Evolutionary conservation across 2,329 filamentous ascomycete species (phyloP), one percentile per base, ranked within the genome.

Genomic region (Colletotrichum lentis): DNA sequence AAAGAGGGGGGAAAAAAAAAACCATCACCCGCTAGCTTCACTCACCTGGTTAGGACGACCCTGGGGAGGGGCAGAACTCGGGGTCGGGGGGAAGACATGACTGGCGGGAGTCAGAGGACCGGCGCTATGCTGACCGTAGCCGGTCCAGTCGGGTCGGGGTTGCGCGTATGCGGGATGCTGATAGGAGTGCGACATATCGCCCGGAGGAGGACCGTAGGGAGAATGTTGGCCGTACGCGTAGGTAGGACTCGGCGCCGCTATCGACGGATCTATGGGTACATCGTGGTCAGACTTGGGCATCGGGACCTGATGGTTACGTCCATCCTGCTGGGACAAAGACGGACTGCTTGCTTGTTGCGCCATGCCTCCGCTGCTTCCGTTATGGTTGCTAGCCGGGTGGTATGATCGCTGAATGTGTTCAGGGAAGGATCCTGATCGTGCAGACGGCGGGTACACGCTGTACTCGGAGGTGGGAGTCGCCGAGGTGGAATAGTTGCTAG

Each of bases 251-350:
- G 93, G 92, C 76, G 92, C 90, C 81, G 94, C 92, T 80, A 97
- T 97, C 80, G 94, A 96, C 77, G 94, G 94, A 96, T 97, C 95
- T 97, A 97, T 94, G 91, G 93, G 93, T 85, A 96, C 89, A 90
- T 93, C 91, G 88, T 87, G 88, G 93, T 97, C 92, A 97, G 94
- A 96, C 83, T 93, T 94, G 83, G 90, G 87, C 86, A 88, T 85
- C 80, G 87, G 85, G 84, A 88, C 86, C 84, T 90, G 90, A 90
- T 91, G 89, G 87, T 85, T 90, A 84, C 86, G 85, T 78, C 81
- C 91, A 93, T 94, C 91, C 87, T 90, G 87, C 85, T 92, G 85
- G 89, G 91, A 87, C 86, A 93, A 88, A 83, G 93, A 97, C 94
- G 93, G 92, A 97, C 94, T 97, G 91, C 93, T 93, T 91, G 93